Evolutionary conservation across 257 asterid species (phyloP).

Genomic region (Solanum arcanum): DNA sequence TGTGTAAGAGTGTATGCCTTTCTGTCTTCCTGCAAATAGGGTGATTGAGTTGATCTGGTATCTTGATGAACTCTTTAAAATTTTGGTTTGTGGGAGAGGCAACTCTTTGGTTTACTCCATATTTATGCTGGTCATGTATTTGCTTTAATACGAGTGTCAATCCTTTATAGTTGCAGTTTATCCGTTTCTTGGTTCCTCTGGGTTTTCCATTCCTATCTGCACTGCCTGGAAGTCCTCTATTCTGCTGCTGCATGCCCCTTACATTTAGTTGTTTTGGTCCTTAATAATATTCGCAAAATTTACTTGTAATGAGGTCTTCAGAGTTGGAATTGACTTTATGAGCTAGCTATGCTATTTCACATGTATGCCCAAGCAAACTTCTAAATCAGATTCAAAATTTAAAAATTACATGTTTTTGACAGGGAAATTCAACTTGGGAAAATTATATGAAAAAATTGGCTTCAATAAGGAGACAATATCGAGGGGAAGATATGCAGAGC

Average conservation of each 20-base stretch:
- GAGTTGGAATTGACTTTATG: neutral
- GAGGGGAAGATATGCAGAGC: slow-evolving; percentile 84
- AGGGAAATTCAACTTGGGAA: slow-evolving; percentile 89
- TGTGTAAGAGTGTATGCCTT: neutral
- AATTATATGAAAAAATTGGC: slow-evolving; percentile 75
- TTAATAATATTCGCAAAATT: neutral
- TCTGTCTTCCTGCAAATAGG: neutral
- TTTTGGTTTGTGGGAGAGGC: neutral
- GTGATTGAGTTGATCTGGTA: neutral
- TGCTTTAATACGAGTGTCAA: neutral
- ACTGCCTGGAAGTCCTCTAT: neutral
- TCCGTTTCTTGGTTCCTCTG: neutral
- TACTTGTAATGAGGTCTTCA: neutral
- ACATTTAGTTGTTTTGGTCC: neutral
- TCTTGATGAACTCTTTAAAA: neutral
- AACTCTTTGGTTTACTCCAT: neutral
- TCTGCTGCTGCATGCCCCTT: neutral
- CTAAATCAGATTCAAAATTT: neutral
- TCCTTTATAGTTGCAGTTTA: neutral
- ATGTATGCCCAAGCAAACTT: neutral
- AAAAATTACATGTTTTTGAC: slow-evolving; percentile 7
- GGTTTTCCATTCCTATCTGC: neutral
- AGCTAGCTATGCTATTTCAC: neutral
- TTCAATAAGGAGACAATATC: slow-evolving; percentile 89
- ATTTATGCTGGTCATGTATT: neutral